Base-by-base conservation (phyloP, 2,329 filamentous ascomycete species). In the Neonectria neomacrospora region DNA sequence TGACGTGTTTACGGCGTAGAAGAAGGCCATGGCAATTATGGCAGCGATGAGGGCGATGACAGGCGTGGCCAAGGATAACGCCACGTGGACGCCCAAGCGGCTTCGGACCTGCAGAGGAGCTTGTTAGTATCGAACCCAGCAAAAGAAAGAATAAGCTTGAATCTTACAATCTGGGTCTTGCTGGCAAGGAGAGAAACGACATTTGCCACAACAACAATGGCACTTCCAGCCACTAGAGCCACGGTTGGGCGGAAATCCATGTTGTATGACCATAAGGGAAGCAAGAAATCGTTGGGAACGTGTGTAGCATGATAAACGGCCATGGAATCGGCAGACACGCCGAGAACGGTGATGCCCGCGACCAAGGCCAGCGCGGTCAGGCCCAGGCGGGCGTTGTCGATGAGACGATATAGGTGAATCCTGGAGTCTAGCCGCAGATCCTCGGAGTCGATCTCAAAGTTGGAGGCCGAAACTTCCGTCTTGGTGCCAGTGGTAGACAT, bases 171-270 rank as follows among this genome's bases (percentile, higher is more conserved):
- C 63, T 78, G 77, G 41, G 83, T 77, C 67, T 85, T 85, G 77
- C 81, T 82, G 58, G 78, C 80, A 16, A 81, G 66, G 54, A 90
- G 74, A 6, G 84, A 84, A 10, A 83, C 68, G 3, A 79, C 70
- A 70, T 83, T 88, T 63, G 80, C 74, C 8, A 85, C 57, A 7
- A 83, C 73, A 9, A 88, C 80, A 48, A 89, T 75, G 34, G 78
- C 75, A 54, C 86, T 82, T 39, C 84, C 83, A 26, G 79, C 81
- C 18, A 89, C 80, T 26, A 89, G 78, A 9, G 86, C 84, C 30
- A 85, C 76, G 3, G 85, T 86, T 2, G 87, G 87, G 51, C 85
- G 80, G 34, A 87, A 72, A 72, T 89, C 83, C 71, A 90, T 86
- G 30, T 83, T 76, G 14, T 79, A 75, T 0, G 88, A 88, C 88